phyloP scores from a whole-genome alignment of 1,284 basidiomycete species.

The Cutaneotrichosporon sp. region DNA sequence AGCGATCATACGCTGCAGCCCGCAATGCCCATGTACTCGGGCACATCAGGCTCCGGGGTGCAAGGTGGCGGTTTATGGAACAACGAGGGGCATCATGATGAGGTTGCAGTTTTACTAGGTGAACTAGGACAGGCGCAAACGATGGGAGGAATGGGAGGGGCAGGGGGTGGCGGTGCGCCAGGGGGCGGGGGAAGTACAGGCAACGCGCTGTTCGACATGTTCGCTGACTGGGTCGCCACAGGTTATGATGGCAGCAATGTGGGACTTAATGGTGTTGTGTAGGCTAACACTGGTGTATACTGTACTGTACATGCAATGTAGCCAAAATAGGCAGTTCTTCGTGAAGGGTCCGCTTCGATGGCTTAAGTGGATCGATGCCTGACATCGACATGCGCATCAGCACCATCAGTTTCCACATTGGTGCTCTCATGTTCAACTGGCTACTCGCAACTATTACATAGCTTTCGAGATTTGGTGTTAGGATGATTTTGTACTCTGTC shows the following conservation, averaged over 20 bases:
- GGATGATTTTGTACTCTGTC: no score
- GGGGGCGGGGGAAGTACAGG: neutral
- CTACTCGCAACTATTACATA: no score
- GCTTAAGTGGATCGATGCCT: no score
- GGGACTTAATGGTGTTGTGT: neutral
- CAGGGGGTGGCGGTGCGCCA: neutral
- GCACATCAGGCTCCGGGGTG: neutral
- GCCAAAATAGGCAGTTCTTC: neutral
- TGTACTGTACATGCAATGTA: neutral
- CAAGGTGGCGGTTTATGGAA: neutral
- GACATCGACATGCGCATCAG: no score
- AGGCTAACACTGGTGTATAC: neutral
- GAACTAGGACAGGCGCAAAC: conserved; percentile 5
- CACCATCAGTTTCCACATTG: no score
- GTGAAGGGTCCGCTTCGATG: no score
- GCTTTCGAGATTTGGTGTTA: no score
- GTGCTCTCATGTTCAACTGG: no score
- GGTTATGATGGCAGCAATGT: conserved; percentile 9
- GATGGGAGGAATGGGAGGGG: neutral
- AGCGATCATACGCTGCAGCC: conserved; percentile 3
- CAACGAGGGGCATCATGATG: conserved; percentile 5
- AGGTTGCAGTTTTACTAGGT: conserved; percentile 9
- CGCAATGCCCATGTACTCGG: neutral
- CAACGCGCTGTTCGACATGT: conserved; percentile 2
- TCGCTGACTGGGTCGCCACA: conserved; percentile 16